Percentiles rank a stretch among this genome's conserved stretches.
Conservation (phyloP, 106 monocot species). For the Platanthera guangdongensis region DNA sequence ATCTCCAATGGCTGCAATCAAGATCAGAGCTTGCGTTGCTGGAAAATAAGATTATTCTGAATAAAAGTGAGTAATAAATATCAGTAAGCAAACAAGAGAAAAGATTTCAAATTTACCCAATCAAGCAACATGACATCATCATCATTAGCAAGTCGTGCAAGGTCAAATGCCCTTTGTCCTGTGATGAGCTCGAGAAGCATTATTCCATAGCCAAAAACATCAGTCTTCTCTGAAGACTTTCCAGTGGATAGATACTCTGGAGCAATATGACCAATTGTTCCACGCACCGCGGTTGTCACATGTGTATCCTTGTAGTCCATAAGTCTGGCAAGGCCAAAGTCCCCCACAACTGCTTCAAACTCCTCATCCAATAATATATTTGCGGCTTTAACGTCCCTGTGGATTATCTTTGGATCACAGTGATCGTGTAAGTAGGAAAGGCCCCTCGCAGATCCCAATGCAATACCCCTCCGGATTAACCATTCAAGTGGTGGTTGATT, state of each 20-base stretch:
- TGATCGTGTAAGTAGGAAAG: conserved; percentile 72
- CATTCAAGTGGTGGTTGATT: conserved; percentile 55
- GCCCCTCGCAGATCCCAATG: conserved; percentile 68
- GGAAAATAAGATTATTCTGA: neutral
- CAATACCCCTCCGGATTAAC: conserved; percentile 45
- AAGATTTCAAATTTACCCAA: conserved; percentile 32
- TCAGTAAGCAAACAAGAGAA: neutral
- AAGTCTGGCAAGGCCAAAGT: conserved; percentile 68
- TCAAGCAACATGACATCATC: conserved; percentile 81
- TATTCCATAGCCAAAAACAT: conserved; percentile 76
- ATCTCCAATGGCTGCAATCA: neutral
- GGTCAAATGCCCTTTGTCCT: conserved; percentile 73
- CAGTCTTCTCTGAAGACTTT: conserved; percentile 74
- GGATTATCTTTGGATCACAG: conserved; percentile 78
- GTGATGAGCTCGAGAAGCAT: conserved; percentile 77
- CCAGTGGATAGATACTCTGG: conserved; percentile 75
- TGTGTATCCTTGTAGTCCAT: conserved; percentile 79
- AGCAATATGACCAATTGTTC: conserved; percentile 69
- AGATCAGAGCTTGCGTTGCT: neutral
- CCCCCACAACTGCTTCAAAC: conserved; percentile 70
- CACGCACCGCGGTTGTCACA: conserved; percentile 71
- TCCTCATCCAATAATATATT: conserved; percentile 75
- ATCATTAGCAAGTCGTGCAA: conserved; percentile 71
- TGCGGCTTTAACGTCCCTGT: conserved; percentile 76
- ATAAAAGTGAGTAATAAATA: conserved; percentile 1